Evolutionary conservation across 129 eudicot species (phyloP).

Genomic region (Smallanthus sonchifolius): DNA sequence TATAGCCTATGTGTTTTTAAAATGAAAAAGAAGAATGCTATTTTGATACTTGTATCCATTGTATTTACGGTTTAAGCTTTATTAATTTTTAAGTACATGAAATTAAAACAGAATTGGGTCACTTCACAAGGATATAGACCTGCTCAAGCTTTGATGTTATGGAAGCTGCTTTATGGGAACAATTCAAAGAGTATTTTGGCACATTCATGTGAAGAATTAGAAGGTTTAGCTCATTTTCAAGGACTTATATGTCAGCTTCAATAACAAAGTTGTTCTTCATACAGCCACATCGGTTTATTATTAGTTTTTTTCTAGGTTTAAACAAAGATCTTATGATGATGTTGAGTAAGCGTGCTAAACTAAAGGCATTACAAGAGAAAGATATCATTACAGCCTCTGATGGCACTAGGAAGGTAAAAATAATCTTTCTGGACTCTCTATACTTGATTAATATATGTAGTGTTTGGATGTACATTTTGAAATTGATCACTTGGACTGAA

Average conservation of each 20-base stretch:
- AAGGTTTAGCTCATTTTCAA: slow-evolving; percentile 43
- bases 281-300: not conserved
- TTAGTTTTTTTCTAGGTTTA: slow-evolving; percentile 42
- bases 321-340: slow-evolving; percentile 70
- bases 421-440: slow-evolving; percentile 22
- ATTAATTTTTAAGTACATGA: slow-evolving; percentile 9
- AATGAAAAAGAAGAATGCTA: not conserved
- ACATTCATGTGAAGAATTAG: slow-evolving; percentile 56
- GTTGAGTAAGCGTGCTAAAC: slow-evolving; percentile 60
- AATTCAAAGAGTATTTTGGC: slow-evolving; percentile 67
- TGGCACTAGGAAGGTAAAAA: slow-evolving; percentile 90
- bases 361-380: slow-evolving; percentile 63
- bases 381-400: slow-evolving; percentile 68
- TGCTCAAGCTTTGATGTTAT: slow-evolving; percentile 85
- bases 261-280: not conserved
- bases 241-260: not conserved
- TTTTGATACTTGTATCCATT: not conserved
- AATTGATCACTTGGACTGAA: not conserved
- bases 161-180: slow-evolving; percentile 88
- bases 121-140: slow-evolving; percentile 83
- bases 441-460: slow-evolving; percentile 10
- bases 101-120: slow-evolving; percentile 66
- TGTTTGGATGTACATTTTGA: not conserved
- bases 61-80: not conserved
- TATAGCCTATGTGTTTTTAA: not conserved